Conservation (phyloP, 306 rosid species). For the Erythrophleum fordii region DNA sequence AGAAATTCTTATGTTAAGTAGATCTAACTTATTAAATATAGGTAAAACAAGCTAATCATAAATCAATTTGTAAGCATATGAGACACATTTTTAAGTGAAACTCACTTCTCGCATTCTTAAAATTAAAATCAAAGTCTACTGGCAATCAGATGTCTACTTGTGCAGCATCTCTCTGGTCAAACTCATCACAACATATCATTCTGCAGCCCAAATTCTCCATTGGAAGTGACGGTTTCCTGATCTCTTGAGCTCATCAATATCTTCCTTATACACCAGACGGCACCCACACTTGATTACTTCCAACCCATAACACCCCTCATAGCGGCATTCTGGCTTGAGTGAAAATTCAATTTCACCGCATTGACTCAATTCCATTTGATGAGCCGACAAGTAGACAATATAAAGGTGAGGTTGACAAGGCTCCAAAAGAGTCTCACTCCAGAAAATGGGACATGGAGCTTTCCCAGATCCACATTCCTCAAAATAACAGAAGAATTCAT, state of each 20-base stretch:
- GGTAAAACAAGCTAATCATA: too few relatives aligned
- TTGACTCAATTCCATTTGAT: neutral
- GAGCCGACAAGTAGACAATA: neutral
- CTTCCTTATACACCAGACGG: neutral
- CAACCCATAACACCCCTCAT: neutral
- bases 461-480: neutral
- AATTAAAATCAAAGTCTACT: neutral
- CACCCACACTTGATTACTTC: slow-evolving; percentile 12
- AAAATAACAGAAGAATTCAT: neutral
- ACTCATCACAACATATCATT: neutral
- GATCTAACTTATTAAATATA: too few relatives aligned
- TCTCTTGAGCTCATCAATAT: neutral
- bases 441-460: neutral
- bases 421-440: neutral
- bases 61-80: too few relatives aligned
- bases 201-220: neutral
- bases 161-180: neutral
- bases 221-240: neutral
- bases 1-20: too few relatives aligned
- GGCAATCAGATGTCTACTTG: neutral
- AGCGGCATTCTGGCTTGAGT: slow-evolving; percentile 6
- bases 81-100: too few relatives aligned
- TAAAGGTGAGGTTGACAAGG: neutral
- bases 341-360: neutral
- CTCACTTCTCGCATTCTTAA: too few relatives aligned